phyloP scores from a whole-genome alignment of 768 basidiomycete genomes.

The Pisolithus microcarpus region DNA sequence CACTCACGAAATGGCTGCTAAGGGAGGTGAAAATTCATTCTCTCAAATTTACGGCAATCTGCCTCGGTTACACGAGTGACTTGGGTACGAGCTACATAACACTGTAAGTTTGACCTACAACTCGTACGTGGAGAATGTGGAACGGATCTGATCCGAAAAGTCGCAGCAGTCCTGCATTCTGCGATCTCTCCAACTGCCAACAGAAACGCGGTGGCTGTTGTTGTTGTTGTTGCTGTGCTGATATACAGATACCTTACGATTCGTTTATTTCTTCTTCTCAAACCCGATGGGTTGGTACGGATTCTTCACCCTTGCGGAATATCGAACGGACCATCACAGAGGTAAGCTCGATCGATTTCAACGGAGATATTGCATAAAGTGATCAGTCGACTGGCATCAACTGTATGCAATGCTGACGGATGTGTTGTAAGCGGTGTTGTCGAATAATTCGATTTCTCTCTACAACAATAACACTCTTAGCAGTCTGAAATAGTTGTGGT shows the following conservation, averaged over 20 bases:
- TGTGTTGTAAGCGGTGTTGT: slow-evolving; percentile 3
- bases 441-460: not conserved
- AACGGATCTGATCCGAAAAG: too few relatives aligned
- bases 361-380: slow-evolving; percentile 57
- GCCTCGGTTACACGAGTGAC: too few relatives aligned
- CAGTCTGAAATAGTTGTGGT: slow-evolving; percentile 26
- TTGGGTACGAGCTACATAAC: too few relatives aligned
- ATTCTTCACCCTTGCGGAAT: slow-evolving; percentile 32
- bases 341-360: slow-evolving; percentile 16
- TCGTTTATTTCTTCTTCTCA: slow-evolving; percentile 34
- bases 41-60: too few relatives aligned
- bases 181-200: too few relatives aligned
- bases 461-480: slow-evolving; percentile 3
- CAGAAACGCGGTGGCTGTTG: too few relatives aligned
- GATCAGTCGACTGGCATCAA: slow-evolving; percentile 55
- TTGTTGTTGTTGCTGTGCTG: too few relatives aligned
- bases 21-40: too few relatives aligned
- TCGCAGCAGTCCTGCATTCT: too few relatives aligned
- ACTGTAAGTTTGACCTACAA: too few relatives aligned
- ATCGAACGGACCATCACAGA: slow-evolving; percentile 35
- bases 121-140: too few relatives aligned
- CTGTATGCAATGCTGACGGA: slow-evolving; percentile 43
- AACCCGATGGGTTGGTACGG: not conserved
- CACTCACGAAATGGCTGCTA: too few relatives aligned
- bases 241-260: slow-evolving; percentile 38